Evolutionary conservation across 306 rosid species (phyloP).

Genomic region (Senna tora): DNA sequence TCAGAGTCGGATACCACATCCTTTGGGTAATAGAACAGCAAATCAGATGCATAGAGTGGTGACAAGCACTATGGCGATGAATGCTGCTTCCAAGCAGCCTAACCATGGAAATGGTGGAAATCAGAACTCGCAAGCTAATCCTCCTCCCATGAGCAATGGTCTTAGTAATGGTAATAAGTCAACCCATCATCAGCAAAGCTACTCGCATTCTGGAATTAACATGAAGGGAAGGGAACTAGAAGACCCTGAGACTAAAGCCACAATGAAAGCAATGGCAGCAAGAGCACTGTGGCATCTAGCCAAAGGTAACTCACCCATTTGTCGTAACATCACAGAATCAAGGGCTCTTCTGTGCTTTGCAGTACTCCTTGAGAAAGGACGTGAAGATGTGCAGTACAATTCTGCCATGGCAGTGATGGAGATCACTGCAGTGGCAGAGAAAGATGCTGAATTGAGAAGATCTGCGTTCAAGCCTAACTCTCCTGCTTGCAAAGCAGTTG

Average conservation of each 20-base stretch:
- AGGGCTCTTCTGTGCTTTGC: slow-evolving; percentile 90
- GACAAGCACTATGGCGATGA: slow-evolving; percentile 62
- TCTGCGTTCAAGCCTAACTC: slow-evolving; percentile 94
- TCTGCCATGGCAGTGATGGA: slow-evolving; percentile 97
- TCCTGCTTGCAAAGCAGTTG: slow-evolving; percentile 91
- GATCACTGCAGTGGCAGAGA: slow-evolving; percentile 86
- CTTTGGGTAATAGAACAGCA: slow-evolving; percentile 54
- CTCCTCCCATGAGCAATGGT: slow-evolving; percentile 34
- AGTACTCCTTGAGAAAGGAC: slow-evolving; percentile 79
- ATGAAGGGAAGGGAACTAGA: slow-evolving; percentile 74
- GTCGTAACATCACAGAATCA: slow-evolving; percentile 89
- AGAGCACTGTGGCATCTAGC: slow-evolving; percentile 82
- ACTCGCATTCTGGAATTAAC: slow-evolving; percentile 60
- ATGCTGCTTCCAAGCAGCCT: slow-evolving; percentile 38
- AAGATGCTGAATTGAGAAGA: slow-evolving; percentile 77
- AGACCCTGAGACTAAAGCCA: slow-evolving; percentile 70
- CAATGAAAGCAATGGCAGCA: slow-evolving; percentile 91
- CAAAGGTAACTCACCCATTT: slow-evolving; percentile 66
- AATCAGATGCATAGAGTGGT: slow-evolving; percentile 69
- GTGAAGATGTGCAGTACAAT: slow-evolving; percentile 65
- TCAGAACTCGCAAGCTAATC: slow-evolving; percentile 25
- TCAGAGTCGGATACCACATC: slow-evolving; percentile 48
- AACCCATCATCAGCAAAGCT: slow-evolving; percentile 44
- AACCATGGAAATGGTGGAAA: slow-evolving; percentile 33
- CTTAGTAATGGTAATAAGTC: slow-evolving; percentile 53